Conservation (phyloP, 768 basidiomycete genomes). For the Suillus sp. region DNA sequence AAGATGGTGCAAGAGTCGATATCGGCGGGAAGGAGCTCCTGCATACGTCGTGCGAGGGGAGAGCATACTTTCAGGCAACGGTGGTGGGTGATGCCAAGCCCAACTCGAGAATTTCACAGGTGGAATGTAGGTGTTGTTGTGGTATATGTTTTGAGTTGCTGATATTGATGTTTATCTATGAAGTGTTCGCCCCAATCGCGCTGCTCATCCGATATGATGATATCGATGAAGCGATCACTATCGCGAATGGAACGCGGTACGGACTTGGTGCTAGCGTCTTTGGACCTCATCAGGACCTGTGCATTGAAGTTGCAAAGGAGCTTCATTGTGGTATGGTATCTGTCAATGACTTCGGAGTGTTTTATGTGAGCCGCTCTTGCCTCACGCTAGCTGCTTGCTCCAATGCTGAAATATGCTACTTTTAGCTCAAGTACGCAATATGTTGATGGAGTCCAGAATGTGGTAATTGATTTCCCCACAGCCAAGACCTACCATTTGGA, state of each 20-base stretch:
- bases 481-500: slow-evolving; percentile 94
- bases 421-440: slow-evolving; percentile 64
- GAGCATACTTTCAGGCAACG: slow-evolving; percentile 85
- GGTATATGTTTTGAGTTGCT: slow-evolving; percentile 1
- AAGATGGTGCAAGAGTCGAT: slow-evolving; percentile 63
- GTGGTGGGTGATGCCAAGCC: slow-evolving; percentile 77
- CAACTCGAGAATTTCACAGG: slow-evolving; percentile 74
- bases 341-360: slow-evolving; percentile 91
- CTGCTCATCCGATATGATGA: slow-evolving; percentile 82
- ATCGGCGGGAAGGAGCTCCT: slow-evolving; percentile 66
- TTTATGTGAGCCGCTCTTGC: slow-evolving; percentile 59
- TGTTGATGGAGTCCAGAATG: slow-evolving; percentile 17
- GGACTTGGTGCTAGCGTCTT: slow-evolving; percentile 95
- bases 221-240: slow-evolving; percentile 81
- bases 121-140: slow-evolving; percentile 62
- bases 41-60: slow-evolving; percentile 70
- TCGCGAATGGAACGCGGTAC: slow-evolving; percentile 87
- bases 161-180: slow-evolving; percentile 15
- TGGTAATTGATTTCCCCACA: slow-evolving; percentile 27
- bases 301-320: slow-evolving; percentile 75
- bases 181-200: slow-evolving; percentile 94
- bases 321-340: slow-evolving; percentile 97
- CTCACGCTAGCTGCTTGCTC: slow-evolving; percentile 7
- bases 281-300: slow-evolving; percentile 79
- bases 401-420: slow-evolving; percentile 20